Evolutionary conservation across 306 rosid genomes (phyloP).

Genomic region (Medicago truncatula): DNA sequence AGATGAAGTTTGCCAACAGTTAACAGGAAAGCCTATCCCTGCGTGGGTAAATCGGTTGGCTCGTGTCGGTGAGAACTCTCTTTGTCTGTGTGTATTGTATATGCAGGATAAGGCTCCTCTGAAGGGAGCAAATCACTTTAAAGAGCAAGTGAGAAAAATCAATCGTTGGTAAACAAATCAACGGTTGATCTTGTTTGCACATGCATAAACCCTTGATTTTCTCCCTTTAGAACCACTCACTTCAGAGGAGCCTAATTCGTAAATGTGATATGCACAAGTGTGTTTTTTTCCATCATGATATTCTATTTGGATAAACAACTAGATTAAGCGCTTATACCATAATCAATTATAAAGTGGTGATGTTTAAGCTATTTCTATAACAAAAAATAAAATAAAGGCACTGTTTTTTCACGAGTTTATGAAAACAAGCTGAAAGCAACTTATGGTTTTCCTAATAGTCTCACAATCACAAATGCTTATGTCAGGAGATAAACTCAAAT

Average conservation of each 20-base stretch:
- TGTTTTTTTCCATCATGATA: background rate
- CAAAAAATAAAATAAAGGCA: background rate
- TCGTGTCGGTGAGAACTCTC: constrained; percentile 74
- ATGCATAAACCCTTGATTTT: no score
- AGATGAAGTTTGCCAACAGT: constrained; percentile 75
- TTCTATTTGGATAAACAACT: background rate
- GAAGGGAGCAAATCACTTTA: no score
- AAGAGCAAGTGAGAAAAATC: no score
- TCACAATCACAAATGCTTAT: background rate
- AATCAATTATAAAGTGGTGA: background rate
- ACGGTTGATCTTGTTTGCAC: no score
- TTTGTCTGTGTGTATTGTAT: constrained; percentile 27
- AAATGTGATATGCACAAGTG: background rate
- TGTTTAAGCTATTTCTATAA: background rate
- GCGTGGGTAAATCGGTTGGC: constrained; percentile 96
- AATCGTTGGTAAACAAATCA: no score
- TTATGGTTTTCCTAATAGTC: background rate
- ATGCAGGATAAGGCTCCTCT: no score
- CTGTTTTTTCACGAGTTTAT: background rate
- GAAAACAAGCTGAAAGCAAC: background rate
- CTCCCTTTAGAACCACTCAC: no score
- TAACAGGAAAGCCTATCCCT: constrained; percentile 92
- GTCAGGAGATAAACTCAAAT: background rate
- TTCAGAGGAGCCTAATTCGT: no score
- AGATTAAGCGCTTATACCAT: background rate